Base-by-base conservation (phyloP, 495 filamentous ascomycete species). In the Clavariopsis aquatica region DNA sequence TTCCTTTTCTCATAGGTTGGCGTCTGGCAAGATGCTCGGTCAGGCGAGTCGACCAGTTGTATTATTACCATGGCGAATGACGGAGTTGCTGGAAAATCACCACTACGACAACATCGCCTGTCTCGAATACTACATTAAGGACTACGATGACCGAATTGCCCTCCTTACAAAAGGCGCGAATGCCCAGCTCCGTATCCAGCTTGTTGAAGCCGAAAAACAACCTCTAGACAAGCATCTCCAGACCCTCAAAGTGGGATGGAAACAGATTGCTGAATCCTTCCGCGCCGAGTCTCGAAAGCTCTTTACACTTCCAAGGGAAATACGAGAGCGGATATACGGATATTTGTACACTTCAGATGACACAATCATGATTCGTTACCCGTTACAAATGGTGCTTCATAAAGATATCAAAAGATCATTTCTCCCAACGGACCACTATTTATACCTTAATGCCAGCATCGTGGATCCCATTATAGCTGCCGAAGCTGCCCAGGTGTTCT, bases 401-500 rank as follows among this genome's bases (percentile, higher is more conserved):
- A 12, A 23, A 9, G 52, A 58, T 22, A 24, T 52, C 38, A 20
- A 29, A 13, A 15, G 29, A n/a, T 43, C 27, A 7, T 49, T 57
- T 43, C 55, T 65, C 4, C 62, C 43, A 13, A 10, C 28, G 3
- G 62, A 65, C 29, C 62, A 53, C 2, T 58, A 41, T 22, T 28
- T 58, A 5, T 65, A 65, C 29, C 53, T 59, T 15, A 26, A 57
- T 24, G 52, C 61, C n/a, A 46, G 23, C 28, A 46, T 64, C 19
- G 46, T 64, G 27, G 38, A 57, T 26, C 61, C 61, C 23, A 24
- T 7, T 1, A 58, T 64, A 28, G 52, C 61, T 10, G 52, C 54
- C 43, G 61, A 64, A 45, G 61, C 53, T 2, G 61, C 61, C 12
- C 52, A 64, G 24, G 31, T 46, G 2, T n/a, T 57, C 17, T 64